These are phyloP conservation scores for Hyphopichia homilentoma DNA, from an alignment of 805 yeast genomes.

Conservation along the genomic window DNA sequence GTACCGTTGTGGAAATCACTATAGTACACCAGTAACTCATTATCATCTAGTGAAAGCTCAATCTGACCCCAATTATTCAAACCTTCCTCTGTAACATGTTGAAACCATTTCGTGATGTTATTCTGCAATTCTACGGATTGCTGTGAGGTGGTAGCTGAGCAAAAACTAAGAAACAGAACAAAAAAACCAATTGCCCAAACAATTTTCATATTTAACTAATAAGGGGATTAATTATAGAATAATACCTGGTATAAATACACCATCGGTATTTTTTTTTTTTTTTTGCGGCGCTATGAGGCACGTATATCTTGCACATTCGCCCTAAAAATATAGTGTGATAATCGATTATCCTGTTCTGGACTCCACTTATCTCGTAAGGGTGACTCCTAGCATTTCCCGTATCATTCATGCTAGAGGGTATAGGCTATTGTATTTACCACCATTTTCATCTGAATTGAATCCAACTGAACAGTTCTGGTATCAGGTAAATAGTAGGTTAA, in stretches of 20 bases:
- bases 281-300: background rate
- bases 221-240: background rate
- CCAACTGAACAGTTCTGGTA: too few species aligned
- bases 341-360: too few species aligned
- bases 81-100: background rate
- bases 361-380: too few species aligned
- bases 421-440: too few species aligned
- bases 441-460: too few species aligned
- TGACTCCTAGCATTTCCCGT: too few species aligned
- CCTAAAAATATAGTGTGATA: too few species aligned
- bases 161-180: conserved; percentile 1
- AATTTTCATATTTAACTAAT: background rate
- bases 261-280: background rate
- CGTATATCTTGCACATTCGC: too few species aligned
- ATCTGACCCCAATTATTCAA: conserved; percentile 1
- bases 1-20: conserved; percentile 15
- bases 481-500: too few species aligned
- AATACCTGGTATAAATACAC: conserved; percentile 1
- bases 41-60: background rate
- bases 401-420: too few species aligned
- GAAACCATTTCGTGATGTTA: conserved; percentile 1
- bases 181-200: background rate
- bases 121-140: background rate
- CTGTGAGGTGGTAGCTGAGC: conserved; percentile 1
- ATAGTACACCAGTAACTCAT: conserved; percentile 15